Conservation (phyloP, 352 stramenopile species). For the Pythium phragmitis region DNA sequence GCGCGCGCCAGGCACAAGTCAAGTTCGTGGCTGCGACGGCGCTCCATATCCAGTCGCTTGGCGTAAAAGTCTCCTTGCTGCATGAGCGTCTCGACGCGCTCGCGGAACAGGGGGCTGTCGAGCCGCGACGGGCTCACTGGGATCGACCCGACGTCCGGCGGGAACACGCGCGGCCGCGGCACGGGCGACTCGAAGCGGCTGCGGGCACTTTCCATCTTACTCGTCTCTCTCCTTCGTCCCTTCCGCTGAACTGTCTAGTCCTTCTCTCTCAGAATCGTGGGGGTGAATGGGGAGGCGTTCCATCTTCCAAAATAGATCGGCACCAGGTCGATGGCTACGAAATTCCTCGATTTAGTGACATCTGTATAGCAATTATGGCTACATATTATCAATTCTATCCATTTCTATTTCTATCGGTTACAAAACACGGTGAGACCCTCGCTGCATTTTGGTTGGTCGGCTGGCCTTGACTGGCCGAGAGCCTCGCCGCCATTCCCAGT, state of each 20-base stretch:
- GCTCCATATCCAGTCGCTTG: conserved; percentile 65
- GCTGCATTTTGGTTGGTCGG: conserved; percentile 15
- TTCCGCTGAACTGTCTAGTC: too few species aligned
- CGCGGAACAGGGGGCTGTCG: conserved; percentile 71
- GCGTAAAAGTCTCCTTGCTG: conserved; percentile 74
- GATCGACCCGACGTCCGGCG: conserved; percentile 48
- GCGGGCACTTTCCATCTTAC: conserved; percentile 15
- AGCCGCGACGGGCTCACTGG: conserved; percentile 66
- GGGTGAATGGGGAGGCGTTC: too few species aligned
- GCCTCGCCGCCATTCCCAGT: too few species aligned
- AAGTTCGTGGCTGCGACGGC: conserved; percentile 49
- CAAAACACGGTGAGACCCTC: conserved; percentile 3
- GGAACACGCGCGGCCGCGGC: conserved; percentile 48
- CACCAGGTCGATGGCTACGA: not conserved
- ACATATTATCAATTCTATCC: not conserved
- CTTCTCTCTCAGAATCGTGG: conserved; percentile 1
- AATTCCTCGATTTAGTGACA: conserved; percentile 2
- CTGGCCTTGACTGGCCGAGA: conserved; percentile 8
- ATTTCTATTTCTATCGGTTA: conserved; percentile 17
- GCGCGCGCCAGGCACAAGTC: conserved; percentile 37
- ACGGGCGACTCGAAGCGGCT: conserved; percentile 24
- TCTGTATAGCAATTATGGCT: conserved; percentile 14
- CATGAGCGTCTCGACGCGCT: conserved; percentile 62
- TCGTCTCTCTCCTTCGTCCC: not conserved
- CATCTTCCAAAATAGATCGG: too few species aligned